Evolutionary conservation across 2,329 filamentous ascomycete genomes (phyloP).

Genomic region (Rhexocercosporidium sp.): DNA sequence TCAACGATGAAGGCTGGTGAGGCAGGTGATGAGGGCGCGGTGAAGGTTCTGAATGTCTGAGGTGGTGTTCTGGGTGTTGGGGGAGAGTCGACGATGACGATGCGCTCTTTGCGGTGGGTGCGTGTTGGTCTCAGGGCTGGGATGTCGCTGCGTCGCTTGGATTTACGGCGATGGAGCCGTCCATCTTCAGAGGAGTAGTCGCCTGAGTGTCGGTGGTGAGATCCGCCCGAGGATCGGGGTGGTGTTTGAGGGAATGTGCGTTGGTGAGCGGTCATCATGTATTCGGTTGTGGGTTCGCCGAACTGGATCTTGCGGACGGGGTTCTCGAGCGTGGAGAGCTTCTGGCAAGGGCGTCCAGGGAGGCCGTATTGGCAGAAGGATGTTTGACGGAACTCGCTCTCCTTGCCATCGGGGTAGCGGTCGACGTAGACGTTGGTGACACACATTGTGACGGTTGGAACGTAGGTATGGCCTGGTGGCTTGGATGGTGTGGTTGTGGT

Average conservation of each 20-base stretch:
- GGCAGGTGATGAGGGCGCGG: constrained; percentile 40
- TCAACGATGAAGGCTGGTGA: constrained; percentile 31
- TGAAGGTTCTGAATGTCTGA: constrained; percentile 49
- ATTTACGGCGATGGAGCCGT: constrained; percentile 46
- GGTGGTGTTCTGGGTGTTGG: constrained; percentile 54
- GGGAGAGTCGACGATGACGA: constrained; percentile 52
- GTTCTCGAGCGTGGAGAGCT: constrained; percentile 49
- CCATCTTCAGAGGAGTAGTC: constrained; percentile 35
- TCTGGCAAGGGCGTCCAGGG: constrained; percentile 48
- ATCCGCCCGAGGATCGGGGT: constrained; percentile 33
- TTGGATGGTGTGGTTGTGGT: constrained; percentile 20
- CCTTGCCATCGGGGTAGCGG: constrained; percentile 52
- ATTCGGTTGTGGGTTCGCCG: constrained; percentile 42
- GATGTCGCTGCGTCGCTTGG: constrained; percentile 43
- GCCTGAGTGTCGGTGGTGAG: constrained; percentile 42
- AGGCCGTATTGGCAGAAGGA: constrained; percentile 49
- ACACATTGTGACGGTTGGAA: constrained; percentile 53
- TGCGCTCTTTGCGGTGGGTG: constrained; percentile 48
- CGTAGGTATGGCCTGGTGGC: constrained; percentile 26
- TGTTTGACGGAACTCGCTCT: constrained; percentile 43
- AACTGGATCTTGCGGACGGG: constrained; percentile 47
- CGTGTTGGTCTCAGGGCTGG: constrained; percentile 33
- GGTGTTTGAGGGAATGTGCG: constrained; percentile 35
- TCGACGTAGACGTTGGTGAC: constrained; percentile 53
- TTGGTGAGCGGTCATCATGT: constrained; percentile 45